Evolutionary conservation across 306 rosid species (phyloP).

Genomic region (Sicyos edulis): DNA sequence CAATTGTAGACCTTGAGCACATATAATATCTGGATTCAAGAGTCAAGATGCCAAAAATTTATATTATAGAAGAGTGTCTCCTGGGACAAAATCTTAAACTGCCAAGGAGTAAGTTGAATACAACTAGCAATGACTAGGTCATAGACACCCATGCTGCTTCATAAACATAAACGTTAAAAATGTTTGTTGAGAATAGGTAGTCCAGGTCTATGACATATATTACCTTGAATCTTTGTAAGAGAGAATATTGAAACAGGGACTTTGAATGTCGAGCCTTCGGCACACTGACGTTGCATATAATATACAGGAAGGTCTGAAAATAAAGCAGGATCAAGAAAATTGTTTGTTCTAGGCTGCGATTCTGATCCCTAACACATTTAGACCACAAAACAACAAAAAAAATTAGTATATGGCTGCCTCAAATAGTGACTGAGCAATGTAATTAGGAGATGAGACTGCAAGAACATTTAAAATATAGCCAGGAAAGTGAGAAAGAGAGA

Average conservation of each 20-base stretch:
- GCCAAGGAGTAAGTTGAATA: not conserved
- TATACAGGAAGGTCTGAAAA: conserved; percentile 55
- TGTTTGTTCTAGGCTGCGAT: conserved; percentile 35
- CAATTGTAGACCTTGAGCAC: conserved; percentile 58
- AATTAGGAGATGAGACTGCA: not conserved
- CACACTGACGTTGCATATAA: conserved; percentile 53
- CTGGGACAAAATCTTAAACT: not conserved
- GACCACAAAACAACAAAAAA: not conserved
- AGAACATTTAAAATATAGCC: not conserved
- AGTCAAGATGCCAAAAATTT: not conserved
- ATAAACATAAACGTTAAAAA: not conserved
- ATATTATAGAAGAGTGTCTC: not conserved
- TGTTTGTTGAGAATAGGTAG: not conserved
- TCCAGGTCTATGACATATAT: not conserved
- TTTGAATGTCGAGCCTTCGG: conserved; percentile 38
- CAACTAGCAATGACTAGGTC: not conserved
- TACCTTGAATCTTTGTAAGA: not conserved
- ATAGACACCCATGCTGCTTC: not conserved
- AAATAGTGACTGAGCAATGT: not conserved
- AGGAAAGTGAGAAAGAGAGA: not conserved
- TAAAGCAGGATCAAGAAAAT: conserved; percentile 68
- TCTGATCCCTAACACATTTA: conserved; percentile 51
- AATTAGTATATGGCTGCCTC: not conserved
- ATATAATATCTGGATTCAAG: conserved; percentile 42
- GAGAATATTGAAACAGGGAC: not conserved